phyloP scores from a whole-genome alignment of 1,284 basidiomycete species.

The Austroboletus niveus region DNA sequence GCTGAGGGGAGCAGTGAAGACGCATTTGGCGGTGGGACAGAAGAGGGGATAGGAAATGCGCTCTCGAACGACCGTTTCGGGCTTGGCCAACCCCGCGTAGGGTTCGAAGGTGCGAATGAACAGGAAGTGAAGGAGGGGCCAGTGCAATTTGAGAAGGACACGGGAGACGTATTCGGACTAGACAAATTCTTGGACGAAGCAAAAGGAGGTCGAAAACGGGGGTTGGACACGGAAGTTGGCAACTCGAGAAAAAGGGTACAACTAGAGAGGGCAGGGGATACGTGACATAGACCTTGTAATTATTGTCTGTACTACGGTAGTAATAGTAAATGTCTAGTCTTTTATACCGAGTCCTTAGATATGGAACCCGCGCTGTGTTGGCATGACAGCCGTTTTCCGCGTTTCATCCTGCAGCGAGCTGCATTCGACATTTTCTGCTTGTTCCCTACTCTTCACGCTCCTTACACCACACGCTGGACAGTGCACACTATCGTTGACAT shows the following conservation, averaged over 20 bases:
- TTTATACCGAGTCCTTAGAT: no score
- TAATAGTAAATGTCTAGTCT: no score
- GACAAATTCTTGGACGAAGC: slow-evolving; percentile 98
- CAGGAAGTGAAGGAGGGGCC: slow-evolving; percentile 87
- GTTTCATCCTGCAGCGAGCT: slow-evolving; percentile 7
- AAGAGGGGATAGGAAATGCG: slow-evolving; percentile 88
- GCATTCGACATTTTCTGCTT: slow-evolving; percentile 1
- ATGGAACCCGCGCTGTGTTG: slow-evolving; percentile 9
- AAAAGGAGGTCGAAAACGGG: slow-evolving; percentile 89
- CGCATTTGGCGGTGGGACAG: slow-evolving; percentile 89
- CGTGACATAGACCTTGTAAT: slow-evolving; percentile 36
- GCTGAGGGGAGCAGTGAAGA: slow-evolving; percentile 77
- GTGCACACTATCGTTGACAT: background rate
- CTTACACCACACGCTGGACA: slow-evolving; percentile 6
- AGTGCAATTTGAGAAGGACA: slow-evolving; percentile 99
- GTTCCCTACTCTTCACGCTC: slow-evolving; percentile 13
- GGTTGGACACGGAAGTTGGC: slow-evolving; percentile 74
- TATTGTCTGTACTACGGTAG: no score
- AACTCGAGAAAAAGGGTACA: slow-evolving; percentile 71
- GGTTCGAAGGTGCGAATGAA: slow-evolving; percentile 86
- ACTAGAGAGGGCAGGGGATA: slow-evolving; percentile 62
- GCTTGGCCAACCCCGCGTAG: slow-evolving; percentile 80
- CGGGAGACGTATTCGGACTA: slow-evolving; percentile 95
- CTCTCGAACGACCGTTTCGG: slow-evolving; percentile 94
- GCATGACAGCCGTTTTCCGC: slow-evolving; percentile 16